These are phyloP conservation scores for Brettanomyces bruxellensis DNA, from an alignment of 805 yeast species.

Conservation along the genomic window DNA sequence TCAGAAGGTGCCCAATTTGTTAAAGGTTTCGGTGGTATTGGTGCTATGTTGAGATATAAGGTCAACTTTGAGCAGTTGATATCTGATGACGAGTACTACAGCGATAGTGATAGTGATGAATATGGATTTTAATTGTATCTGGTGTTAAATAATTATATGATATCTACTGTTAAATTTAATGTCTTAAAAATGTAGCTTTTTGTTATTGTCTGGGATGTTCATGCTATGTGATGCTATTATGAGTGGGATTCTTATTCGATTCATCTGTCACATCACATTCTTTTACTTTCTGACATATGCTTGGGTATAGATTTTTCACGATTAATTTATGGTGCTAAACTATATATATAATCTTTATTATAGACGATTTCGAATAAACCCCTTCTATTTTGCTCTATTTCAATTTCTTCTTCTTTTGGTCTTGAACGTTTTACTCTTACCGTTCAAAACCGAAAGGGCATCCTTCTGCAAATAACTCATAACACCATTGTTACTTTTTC, in stretches of 20 bases:
- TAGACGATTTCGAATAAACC: background rate
- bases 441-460: slow-evolving; percentile 57
- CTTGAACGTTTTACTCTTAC: slow-evolving; percentile 7
- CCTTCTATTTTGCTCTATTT: slow-evolving; percentile 2
- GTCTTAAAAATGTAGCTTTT: no score
- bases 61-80: slow-evolving; percentile 93
- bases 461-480: slow-evolving; percentile 61
- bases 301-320: no score
- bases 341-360: background rate
- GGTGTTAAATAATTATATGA: slow-evolving; percentile 3
- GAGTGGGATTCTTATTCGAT: no score
- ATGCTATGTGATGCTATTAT: no score
- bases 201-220: no score
- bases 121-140: slow-evolving; percentile 1
- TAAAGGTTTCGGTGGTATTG: slow-evolving; percentile 98
- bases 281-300: no score
- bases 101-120: slow-evolving; percentile 28
- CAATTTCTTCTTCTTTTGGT: background rate
- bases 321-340: no score
- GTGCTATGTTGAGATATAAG: slow-evolving; percentile 92
- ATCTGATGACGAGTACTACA: slow-evolving; percentile 64
- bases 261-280: no score
- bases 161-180: background rate
- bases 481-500: slow-evolving; percentile 46
- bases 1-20: slow-evolving; percentile 99